Conservation (phyloP, 129 eudicot species). For the Rutidosis leptorrhynchoides region DNA sequence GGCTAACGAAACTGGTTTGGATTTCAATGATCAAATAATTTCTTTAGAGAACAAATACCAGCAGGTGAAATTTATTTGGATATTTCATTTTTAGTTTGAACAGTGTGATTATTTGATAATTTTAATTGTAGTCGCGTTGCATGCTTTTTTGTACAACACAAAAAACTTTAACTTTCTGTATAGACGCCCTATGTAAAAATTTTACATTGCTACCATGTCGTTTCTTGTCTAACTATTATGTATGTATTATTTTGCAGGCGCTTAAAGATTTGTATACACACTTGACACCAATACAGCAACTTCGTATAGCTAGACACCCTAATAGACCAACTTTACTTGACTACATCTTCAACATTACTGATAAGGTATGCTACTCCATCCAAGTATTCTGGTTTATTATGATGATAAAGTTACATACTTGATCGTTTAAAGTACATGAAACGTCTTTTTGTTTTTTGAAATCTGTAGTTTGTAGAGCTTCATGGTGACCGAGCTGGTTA, state of each 20-base stretch:
- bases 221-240: constrained; percentile 7
- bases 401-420: neutral
- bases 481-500: constrained; percentile 85
- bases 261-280: constrained; percentile 72
- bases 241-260: constrained; percentile 57
- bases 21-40: constrained; percentile 69
- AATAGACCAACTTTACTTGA: constrained; percentile 96
- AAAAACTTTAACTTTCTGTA: no score
- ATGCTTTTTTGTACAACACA: no score
- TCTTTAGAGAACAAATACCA: constrained; percentile 72
- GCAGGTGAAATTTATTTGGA: constrained; percentile 54
- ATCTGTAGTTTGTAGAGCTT: constrained; percentile 82
- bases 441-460: constrained; percentile 1
- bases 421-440: constrained; percentile 10
- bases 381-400: neutral
- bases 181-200: no score
- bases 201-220: constrained; percentile 7
- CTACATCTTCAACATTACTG: constrained; percentile 82
- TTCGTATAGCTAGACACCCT: constrained; percentile 89
- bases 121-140: no score
- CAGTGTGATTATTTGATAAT: neutral
- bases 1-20: constrained; percentile 92
- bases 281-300: constrained; percentile 87
- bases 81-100: constrained; percentile 11
- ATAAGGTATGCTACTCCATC: constrained; percentile 46